These are phyloP conservation scores for Amylostereum chailletii DNA, from an alignment of 1,284 basidiomycete genomes.

Conservation along the genomic window DNA sequence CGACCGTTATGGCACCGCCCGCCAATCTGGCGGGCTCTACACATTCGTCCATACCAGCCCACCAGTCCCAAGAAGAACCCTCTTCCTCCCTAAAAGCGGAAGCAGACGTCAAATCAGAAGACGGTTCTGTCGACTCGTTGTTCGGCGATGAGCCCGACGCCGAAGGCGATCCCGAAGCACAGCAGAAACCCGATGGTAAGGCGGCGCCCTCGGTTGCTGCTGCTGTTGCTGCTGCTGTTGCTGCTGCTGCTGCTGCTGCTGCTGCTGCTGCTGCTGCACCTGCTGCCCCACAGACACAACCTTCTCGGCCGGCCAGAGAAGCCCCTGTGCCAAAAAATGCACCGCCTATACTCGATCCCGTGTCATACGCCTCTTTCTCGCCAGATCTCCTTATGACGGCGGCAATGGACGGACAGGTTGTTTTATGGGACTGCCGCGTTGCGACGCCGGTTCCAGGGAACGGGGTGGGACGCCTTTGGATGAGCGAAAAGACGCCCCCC, in stretches of 20 bases:
- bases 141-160: slow-evolving; percentile 71
- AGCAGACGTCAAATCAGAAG: slow-evolving; percentile 64
- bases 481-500: slow-evolving; percentile 87
- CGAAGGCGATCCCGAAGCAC: slow-evolving; percentile 29
- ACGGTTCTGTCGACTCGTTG: slow-evolving; percentile 64
- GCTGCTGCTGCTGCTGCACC: too few species aligned
- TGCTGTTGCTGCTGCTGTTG: neutral
- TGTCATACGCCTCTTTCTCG: slow-evolving; percentile 61
- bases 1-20: too few species aligned
- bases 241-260: too few species aligned
- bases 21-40: too few species aligned
- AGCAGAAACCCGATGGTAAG: slow-evolving; percentile 9
- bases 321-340: slow-evolving; percentile 50
- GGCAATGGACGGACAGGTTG: slow-evolving; percentile 87
- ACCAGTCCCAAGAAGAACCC: neutral
- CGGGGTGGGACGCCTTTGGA: slow-evolving; percentile 78
- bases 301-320: slow-evolving; percentile 6
- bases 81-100: slow-evolving; percentile 12
- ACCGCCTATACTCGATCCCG: slow-evolving; percentile 58
- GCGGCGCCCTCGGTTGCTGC: neutral
- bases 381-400: slow-evolving; percentile 84
- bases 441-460: slow-evolving; percentile 37
- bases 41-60: too few species aligned
- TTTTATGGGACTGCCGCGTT: slow-evolving; percentile 84
- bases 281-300: neutral